These are phyloP conservation scores for Termitomyces sp. DNA, from an alignment of 1,284 basidiomycete species.

Conservation along the genomic window DNA sequence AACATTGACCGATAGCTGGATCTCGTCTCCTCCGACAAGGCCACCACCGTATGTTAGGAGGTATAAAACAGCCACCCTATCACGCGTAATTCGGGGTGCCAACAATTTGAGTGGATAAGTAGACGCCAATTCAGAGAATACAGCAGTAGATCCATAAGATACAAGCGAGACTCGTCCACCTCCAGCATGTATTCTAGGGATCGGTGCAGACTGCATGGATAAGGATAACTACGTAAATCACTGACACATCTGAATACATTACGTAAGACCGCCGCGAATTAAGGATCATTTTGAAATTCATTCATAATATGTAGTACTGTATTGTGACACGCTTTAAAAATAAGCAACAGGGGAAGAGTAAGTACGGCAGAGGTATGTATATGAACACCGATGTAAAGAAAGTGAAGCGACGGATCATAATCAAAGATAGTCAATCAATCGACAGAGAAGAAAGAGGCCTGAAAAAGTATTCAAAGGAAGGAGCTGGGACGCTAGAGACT, in stretches of 20 bases:
- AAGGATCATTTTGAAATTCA: neutral
- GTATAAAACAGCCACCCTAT: slow-evolving; percentile 68
- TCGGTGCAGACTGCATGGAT: slow-evolving; percentile 8
- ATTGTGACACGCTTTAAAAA: neutral
- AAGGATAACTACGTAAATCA: neutral
- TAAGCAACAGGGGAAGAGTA: neutral
- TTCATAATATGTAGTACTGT: neutral
- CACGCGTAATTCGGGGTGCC: slow-evolving; percentile 52
- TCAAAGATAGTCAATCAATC: slow-evolving; percentile 8
- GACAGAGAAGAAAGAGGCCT: neutral
- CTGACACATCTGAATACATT: too few species aligned
- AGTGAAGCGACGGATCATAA: slow-evolving; percentile 5
- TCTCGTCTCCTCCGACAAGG: slow-evolving; percentile 82
- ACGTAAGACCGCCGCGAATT: neutral
- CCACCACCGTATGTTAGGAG: slow-evolving; percentile 91
- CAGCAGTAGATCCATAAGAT: slow-evolving; percentile 47
- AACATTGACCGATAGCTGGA: slow-evolving; percentile 64
- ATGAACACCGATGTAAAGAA: neutral
- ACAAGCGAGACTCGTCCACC: slow-evolving; percentile 50
- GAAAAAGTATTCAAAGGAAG: slow-evolving; percentile 10
- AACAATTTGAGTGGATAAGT: slow-evolving; percentile 91
- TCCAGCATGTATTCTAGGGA: slow-evolving; percentile 39
- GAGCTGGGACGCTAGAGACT: slow-evolving; percentile 3
- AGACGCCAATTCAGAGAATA: slow-evolving; percentile 74
- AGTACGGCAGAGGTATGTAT: neutral